Base-by-base conservation (phyloP, 2,329 filamentous ascomycete genomes). In the Camptophora hylomeconis region DNA sequence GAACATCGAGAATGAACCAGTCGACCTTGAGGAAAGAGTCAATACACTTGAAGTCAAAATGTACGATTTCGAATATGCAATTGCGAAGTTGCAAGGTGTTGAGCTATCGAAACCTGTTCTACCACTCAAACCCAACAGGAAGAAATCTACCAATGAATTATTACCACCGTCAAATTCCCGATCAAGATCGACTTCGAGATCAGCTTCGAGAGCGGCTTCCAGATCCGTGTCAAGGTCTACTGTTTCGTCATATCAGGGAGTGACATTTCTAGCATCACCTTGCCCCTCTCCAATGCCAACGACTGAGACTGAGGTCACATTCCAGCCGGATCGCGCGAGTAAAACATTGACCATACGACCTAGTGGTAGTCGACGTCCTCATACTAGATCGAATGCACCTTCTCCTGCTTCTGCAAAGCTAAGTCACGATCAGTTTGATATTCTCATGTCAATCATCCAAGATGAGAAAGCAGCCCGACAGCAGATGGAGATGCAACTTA, bases 31-130 rank as follows among this genome's bases (percentile, higher is more conserved):
- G 32, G 58, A 64, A 31, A 51, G 61, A 25, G 38, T 65, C n/a
- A 57, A 57, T 18, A 64, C 60, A 0, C 44, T 65, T 5, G 61
- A 65, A 35, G 60, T 65, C 13, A 65, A 65, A 35, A 43, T 64
- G 27, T 61, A 63, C 38, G 61, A 64, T 26, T 48, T 65, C 4
- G 61, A 65, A 38, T 60, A 61, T 31, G 61, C 61, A 4, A 58
- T 65, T 35, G 57, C 59, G 1, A 57, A 60, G 29, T 50, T 65
- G 34, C 61, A 64, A 39, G 53, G 48, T 25, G 48, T 40, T 17
- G 39, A 47, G 8, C 33, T 43, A 20, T 20, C 32, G 9, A 38
- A 37, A 27, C 36, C 40, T 5, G 23, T 32, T 11, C 17, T 39
- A 12, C 24, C 30, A 10, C 14, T 27, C 5, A 28, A 17, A 24